phyloP scores from a whole-genome alignment of 495 filamentous ascomycete genomes.

The Poronia punctata region DNA sequence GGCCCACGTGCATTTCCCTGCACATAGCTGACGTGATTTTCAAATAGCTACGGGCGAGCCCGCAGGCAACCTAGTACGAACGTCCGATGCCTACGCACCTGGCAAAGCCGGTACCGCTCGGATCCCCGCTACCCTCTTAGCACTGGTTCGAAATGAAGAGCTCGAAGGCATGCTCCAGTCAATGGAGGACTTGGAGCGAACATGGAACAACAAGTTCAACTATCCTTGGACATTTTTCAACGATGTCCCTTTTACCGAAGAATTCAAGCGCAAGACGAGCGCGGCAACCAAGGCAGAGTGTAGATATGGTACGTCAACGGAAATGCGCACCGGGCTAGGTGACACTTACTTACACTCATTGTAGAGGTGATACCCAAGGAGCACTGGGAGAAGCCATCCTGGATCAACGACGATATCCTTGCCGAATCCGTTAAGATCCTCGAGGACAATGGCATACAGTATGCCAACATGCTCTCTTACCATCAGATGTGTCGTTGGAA shows the following conservation, averaged over 20 bases:
- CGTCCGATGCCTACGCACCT: constrained; percentile 65
- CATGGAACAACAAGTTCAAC: constrained; percentile 98
- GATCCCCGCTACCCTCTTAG: constrained; percentile 87
- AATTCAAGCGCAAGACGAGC: constrained; percentile 78
- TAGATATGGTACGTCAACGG: constrained; percentile 60
- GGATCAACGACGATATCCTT: constrained; percentile 87
- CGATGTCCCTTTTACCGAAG: constrained; percentile 81
- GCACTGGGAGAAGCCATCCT: constrained; percentile 87
- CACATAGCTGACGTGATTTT: constrained; percentile 1
- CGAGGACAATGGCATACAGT: constrained; percentile 79
- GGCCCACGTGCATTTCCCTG: not conserved
- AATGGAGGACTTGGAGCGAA: constrained; percentile 86
- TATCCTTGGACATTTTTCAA: constrained; percentile 99
- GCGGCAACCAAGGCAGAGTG: constrained; percentile 78
- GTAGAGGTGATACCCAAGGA: constrained; percentile 81
- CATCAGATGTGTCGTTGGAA: constrained; percentile 99
- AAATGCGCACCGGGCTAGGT: not conserved
- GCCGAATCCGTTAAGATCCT: constrained; percentile 76
- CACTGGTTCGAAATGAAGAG: constrained; percentile 91
- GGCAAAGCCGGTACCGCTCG: constrained; percentile 67
- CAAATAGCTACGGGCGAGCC: constrained; percentile 72
- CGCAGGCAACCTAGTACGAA: constrained; percentile 60
- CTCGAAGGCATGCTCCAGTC: constrained; percentile 71
- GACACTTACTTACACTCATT: constrained; percentile 16
- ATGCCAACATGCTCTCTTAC: constrained; percentile 80